These are phyloP conservation scores for Ajuga chamaepitys DNA, from an alignment of 257 asterid genomes.

Conservation along the genomic window DNA sequence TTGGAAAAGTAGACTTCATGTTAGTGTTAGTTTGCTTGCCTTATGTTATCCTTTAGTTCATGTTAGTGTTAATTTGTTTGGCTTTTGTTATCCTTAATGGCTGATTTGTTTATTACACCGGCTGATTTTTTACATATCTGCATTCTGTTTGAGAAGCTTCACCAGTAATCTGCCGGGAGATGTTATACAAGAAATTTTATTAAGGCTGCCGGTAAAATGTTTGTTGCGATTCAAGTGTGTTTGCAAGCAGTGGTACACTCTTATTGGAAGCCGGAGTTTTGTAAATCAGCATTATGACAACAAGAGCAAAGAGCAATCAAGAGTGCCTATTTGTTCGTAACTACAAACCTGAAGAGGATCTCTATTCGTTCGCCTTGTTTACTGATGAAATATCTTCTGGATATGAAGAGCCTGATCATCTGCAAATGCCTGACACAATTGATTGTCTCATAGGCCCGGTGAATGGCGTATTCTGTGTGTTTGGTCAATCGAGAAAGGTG, in stretches of 20 bases:
- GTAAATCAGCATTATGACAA: conserved; percentile 20
- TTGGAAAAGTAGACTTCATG: too few species aligned
- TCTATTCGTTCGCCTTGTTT: conserved; percentile 23
- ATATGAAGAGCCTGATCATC: conserved; percentile 26
- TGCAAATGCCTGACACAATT: conserved; percentile 19
- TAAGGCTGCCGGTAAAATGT: conserved; percentile 32
- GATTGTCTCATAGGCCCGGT: conserved; percentile 34
- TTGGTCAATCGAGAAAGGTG: conserved; percentile 5
- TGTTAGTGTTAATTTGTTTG: not conserved
- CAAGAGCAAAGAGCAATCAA: conserved; percentile 11
- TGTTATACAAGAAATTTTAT: conserved; percentile 23
- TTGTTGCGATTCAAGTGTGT: conserved; percentile 33
- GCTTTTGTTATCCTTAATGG: not conserved
- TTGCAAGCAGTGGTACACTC: conserved; percentile 35
- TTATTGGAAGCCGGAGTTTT: conserved; percentile 26
- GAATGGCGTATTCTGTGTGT: conserved; percentile 32
- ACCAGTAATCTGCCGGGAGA: conserved; percentile 25
- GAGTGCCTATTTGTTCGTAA: conserved; percentile 32
- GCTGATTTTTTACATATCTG: not conserved
- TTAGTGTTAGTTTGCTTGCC: not conserved
- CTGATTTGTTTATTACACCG: too few species aligned
- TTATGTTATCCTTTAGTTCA: not conserved
- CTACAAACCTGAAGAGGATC: conserved; percentile 7
- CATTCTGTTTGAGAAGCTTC: not conserved
- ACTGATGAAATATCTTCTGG: conserved; percentile 8